Evolutionary conservation across 495 filamentous ascomycete genomes (phyloP), one percentile per base, ranked within the genome.

Genomic region (Penicillium cataractarum): DNA sequence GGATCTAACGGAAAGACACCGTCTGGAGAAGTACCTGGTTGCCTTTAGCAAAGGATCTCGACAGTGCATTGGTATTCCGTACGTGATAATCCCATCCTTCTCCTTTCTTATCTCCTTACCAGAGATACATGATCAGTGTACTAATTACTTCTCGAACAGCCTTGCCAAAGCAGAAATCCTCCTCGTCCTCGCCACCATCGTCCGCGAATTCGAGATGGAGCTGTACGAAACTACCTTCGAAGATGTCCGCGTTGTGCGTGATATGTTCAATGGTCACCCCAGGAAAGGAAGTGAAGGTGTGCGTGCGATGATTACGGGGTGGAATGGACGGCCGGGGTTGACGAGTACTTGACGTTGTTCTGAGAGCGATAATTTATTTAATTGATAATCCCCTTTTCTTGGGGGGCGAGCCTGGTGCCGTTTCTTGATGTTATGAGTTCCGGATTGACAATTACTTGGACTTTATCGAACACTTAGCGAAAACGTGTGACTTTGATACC

Each of bases 1-100:
- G 58, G 68, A 71, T 32, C 65, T 44, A 2, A 62, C 68, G 6
- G 52, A 70, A 22, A 70, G 74, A 3, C 67, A 74, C 29, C 61
- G 67, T 15, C 69, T 84, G 32, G 76, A 81, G 19, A 77, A 74
- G 49, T 81, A 83, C 50, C 52, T 85, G 54, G 69, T 83, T 3
- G 60, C 79, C 0, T 86, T 86, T 57, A 76, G 71, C 21, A 80
- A 78, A 64, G 82, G 84, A 2, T 74, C 69, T 2, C 62, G 84
- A 42, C 66, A 68, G 22, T 87, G 84, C 56, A 62, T 87, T 29
- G 85, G 82, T 1, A 83, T 82, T 39, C 80, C 82, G 72, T 74
- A 66, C 22, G 70, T 65, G 15, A 51, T 29, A 26, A 7, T 6
- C 12, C 17, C 26, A 5, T 26, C 37, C 7, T 21, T 10, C 2